Base-by-base conservation (phyloP, 192 early-diverging fungal species). In the Phlyctochytrium planicorne region DNA sequence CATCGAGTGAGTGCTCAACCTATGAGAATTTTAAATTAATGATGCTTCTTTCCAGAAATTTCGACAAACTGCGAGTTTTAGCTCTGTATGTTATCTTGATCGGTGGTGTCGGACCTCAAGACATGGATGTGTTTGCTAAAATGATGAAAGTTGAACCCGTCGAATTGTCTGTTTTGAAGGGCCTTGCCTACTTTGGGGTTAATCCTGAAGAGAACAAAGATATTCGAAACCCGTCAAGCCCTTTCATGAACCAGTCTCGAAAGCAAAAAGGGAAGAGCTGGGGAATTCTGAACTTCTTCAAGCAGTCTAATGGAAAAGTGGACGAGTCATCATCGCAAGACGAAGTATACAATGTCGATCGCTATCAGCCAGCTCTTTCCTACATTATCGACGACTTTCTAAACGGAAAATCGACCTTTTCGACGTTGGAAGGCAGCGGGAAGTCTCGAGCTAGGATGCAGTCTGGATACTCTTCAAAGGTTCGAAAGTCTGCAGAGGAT, bases 181-280 rank as follows among this genome's bases (percentile, higher is more conserved):
- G 69, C 29, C 33, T 71, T 31, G 10, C 16, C 23, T 71, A 59
- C 35, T 65, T 71, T 32, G 63, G 69, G 24, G 33, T 57, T 17
- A 33, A 55, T 59, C 52, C 52, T 23, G 35, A 23, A 24, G 56
- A 61, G 20, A 27, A 29, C 4, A 14, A 16, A 12, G 56, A 67
- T 1, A 24, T 60, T 16, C 12, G 20, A 25, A 40, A 50, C 16
- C 55, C 55, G 6, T 6, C 12, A 27, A 25, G 20, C 20, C 55
- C 27, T 24, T 57, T 20, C 25, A 25, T 57, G 55, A 6, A 10
- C 25, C 55, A 57, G 10, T 14, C 55, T 10, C 55, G 55, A 27
- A 57, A 57, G 27, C 14, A 14, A 25, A 57, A 57, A 20, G 40
- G 40, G 55, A 57, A 57, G 55, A 27, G 25, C 55, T 47, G 40